A percentile compares a stretch with the other conserved stretches of the same genome.
phyloP scores from a whole-genome alignment of 306 rosid genomes.

The Quercus engelmannii region DNA sequence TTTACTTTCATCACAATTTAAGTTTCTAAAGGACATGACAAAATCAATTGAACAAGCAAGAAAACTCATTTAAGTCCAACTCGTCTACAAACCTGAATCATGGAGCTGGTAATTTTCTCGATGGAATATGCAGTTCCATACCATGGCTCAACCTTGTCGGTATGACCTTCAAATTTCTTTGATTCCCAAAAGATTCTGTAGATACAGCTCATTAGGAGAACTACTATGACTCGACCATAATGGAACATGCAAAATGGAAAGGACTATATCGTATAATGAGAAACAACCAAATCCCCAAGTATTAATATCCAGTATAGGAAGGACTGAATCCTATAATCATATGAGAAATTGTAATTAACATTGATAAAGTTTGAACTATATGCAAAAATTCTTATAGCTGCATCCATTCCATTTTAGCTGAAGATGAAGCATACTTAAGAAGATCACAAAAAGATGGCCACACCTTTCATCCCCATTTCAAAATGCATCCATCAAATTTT shows the following conservation, averaged over 20 bases:
- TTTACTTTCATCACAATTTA: conserved; percentile 4
- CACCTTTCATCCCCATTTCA: neutral
- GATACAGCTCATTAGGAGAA: conserved; percentile 17
- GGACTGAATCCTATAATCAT: neutral
- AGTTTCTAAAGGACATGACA: conserved; percentile 6
- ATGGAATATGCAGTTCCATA: conserved; percentile 80
- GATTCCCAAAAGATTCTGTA: conserved; percentile 96
- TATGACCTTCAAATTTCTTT: conserved; percentile 63
- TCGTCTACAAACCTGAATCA: conserved; percentile 55
- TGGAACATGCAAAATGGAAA: too few relatives aligned
- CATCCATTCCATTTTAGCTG: neutral
- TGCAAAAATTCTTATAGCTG: neutral
- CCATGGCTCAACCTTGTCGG: conserved; percentile 87
- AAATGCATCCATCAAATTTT: neutral
- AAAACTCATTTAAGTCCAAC: conserved; percentile 21
- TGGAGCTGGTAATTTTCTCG: conserved; percentile 54
- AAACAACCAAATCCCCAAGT: neutral
- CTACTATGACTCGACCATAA: neutral
- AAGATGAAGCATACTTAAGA: neutral
- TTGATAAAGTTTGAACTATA: neutral
- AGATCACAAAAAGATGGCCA: neutral
- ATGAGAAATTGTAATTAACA: neutral
- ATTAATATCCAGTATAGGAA: neutral
- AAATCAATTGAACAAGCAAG: conserved; percentile 14
- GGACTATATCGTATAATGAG: neutral